Conservation (phyloP, 306 rosid species). For the Vigna unguiculata region DNA sequence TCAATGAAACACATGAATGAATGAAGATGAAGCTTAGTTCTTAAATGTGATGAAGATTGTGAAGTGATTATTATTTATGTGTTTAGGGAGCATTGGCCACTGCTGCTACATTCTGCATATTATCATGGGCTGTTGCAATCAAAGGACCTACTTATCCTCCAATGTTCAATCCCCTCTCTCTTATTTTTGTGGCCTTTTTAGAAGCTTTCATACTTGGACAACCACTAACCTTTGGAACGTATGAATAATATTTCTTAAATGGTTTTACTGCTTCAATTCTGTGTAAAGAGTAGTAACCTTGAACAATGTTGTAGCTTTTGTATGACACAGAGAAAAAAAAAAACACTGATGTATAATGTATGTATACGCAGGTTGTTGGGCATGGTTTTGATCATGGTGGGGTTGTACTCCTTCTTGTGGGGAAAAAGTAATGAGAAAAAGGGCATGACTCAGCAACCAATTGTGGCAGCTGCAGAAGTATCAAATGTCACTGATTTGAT, state of each 20-base stretch:
- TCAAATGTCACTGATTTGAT: constrained; percentile 28
- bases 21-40: no score
- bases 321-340: no score
- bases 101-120: constrained; percentile 66
- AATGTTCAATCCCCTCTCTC: constrained; percentile 75
- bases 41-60: no score
- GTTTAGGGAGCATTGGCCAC: constrained; percentile 66
- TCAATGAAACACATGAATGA: no score
- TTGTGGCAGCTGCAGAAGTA: constrained; percentile 18
- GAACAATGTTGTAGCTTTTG: no score
- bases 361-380: constrained; percentile 60
- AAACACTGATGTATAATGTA: constrained; percentile 3
- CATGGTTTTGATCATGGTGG: constrained; percentile 58
- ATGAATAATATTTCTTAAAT: constrained; percentile 14
- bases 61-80: background rate
- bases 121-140: constrained; percentile 58
- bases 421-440: constrained; percentile 56
- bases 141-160: constrained; percentile 77
- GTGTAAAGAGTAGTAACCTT: no score
- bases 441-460: background rate
- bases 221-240: constrained; percentile 66
- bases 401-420: constrained; percentile 70
- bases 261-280: no score
- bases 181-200: constrained; percentile 64
- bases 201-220: constrained; percentile 65